Evolutionary conservation across 306 rosid genomes (phyloP).

Genomic region (Purshia tridentata): DNA sequence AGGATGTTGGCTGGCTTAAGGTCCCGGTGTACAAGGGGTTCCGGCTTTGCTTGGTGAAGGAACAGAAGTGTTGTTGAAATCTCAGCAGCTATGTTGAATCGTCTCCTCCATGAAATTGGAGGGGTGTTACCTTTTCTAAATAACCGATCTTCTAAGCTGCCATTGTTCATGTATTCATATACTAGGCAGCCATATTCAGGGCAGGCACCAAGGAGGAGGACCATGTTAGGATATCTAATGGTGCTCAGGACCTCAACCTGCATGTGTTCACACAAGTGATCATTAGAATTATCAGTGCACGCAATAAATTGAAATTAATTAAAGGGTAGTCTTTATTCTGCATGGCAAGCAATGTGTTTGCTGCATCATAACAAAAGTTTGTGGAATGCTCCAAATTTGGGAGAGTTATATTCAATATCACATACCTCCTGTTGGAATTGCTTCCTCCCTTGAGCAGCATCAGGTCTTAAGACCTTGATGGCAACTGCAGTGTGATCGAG

Average conservation of each 20-base stretch:
- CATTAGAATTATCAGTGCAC: too few relatives aligned
- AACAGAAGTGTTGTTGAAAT: slow-evolving; percentile 83
- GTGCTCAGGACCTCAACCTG: slow-evolving; percentile 87
- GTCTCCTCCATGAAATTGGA: slow-evolving; percentile 66
- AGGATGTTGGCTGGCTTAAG: slow-evolving; percentile 95
- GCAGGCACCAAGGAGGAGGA: slow-evolving; percentile 95
- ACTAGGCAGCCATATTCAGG: slow-evolving; percentile 93
- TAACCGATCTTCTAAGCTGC: slow-evolving; percentile 90
- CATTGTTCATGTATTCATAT: slow-evolving; percentile 80
- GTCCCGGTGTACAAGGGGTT: slow-evolving; percentile 93
- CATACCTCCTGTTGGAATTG: slow-evolving; percentile 91
- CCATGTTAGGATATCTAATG: slow-evolving; percentile 94
- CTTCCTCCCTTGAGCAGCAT: slow-evolving; percentile 85
- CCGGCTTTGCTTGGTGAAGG: slow-evolving; percentile 95
- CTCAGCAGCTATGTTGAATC: slow-evolving; percentile 85
- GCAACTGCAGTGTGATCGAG: slow-evolving; percentile 95
- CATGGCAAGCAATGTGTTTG: not conserved
- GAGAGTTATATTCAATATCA: not conserved
- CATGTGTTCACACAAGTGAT: not conserved
- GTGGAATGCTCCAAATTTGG: not conserved
- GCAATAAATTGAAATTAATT: too few relatives aligned
- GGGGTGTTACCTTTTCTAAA: slow-evolving; percentile 55
- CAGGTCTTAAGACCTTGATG: slow-evolving; percentile 82
- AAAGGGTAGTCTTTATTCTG: not conserved
- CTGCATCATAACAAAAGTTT: not conserved